Percentiles rank a stretch among this genome's conserved stretches.
Evolutionary conservation across 2,329 filamentous ascomycete species (phyloP).

Genomic region (Calcarisporium arbuscula): DNA sequence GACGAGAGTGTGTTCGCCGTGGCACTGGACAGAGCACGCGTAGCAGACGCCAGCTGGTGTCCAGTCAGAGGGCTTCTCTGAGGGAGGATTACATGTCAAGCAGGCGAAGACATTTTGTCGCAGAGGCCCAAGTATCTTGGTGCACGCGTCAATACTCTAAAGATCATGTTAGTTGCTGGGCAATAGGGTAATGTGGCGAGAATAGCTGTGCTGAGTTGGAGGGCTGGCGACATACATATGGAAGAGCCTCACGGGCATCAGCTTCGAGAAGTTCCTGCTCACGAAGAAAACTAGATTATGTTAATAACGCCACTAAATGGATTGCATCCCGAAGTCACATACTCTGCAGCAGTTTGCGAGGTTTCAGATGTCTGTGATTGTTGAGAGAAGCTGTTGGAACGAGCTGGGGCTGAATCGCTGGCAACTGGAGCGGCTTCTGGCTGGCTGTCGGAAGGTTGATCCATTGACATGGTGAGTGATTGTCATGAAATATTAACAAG

Average conservation of each 20-base stretch:
- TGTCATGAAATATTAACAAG: no score
- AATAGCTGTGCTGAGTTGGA: conserved; percentile 4
- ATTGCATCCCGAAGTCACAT: conserved; percentile 15
- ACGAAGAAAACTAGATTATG: conserved; percentile 66
- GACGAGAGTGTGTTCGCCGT: conserved; percentile 89
- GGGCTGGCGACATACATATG: conserved; percentile 59
- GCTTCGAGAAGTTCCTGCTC: conserved; percentile 86
- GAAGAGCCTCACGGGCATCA: conserved; percentile 89
- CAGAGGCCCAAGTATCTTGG: conserved; percentile 78
- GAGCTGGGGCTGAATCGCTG: conserved; percentile 22
- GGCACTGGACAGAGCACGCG: conserved; percentile 91
- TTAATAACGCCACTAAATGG: conserved; percentile 1
- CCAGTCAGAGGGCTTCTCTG: conserved; percentile 50
- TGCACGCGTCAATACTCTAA: conserved; percentile 90
- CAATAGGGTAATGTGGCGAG: conserved; percentile 10
- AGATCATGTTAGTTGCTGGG: conserved; percentile 14
- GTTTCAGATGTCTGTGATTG: conserved; percentile 49
- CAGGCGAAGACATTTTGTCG: conserved; percentile 90
- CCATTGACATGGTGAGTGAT: conserved; percentile 35
- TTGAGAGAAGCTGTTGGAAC: conserved; percentile 54
- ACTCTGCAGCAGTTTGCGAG: conserved; percentile 71
- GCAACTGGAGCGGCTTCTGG: conserved; percentile 15
- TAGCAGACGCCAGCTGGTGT: conserved; percentile 81
- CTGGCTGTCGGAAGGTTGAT: conserved; percentile 20
- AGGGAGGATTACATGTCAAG: conserved; percentile 84